A percentile compares a stretch with the other conserved stretches of the same genome.
These are phyloP conservation scores for Rhodamnia rubescens DNA, from an alignment of 345 rosid genomes.

Conservation along the genomic window DNA sequence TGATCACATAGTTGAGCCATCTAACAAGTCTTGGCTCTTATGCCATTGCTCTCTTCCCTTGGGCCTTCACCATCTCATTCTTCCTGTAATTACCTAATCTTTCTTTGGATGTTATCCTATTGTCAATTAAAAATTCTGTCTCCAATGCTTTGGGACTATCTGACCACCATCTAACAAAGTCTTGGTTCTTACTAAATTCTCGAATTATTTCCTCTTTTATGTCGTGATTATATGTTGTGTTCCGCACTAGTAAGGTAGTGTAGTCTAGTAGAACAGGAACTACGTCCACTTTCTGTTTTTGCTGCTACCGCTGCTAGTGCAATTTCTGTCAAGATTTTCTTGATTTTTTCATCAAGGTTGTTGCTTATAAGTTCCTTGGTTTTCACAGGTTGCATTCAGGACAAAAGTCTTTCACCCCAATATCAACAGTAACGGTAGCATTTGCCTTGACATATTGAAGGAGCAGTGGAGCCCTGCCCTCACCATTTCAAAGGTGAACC, in stretches of 20 bases:
- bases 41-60: background rate
- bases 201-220: background rate
- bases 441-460: conserved; percentile 47
- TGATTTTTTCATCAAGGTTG: background rate
- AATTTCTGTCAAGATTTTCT: background rate
- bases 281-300: background rate
- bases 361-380: background rate
- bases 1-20: background rate
- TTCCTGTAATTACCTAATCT: background rate
- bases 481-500: conserved; percentile 41
- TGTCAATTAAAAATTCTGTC: background rate
- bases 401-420: conserved; percentile 50
- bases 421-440: conserved; percentile 53
- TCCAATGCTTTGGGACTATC: background rate
- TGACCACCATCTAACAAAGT: background rate
- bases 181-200: background rate
- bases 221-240: background rate
- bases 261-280: background rate
- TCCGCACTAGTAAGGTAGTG: background rate
- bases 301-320: background rate
- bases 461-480: conserved; percentile 63
- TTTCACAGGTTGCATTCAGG: conserved; percentile 32
- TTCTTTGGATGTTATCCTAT: background rate
- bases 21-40: background rate
- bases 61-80: background rate